A percentile compares a stretch with the other conserved stretches of the same genome.
phyloP scores from a whole-genome alignment of 495 filamentous ascomycete species.

The Xylaria flabelliformis region DNA sequence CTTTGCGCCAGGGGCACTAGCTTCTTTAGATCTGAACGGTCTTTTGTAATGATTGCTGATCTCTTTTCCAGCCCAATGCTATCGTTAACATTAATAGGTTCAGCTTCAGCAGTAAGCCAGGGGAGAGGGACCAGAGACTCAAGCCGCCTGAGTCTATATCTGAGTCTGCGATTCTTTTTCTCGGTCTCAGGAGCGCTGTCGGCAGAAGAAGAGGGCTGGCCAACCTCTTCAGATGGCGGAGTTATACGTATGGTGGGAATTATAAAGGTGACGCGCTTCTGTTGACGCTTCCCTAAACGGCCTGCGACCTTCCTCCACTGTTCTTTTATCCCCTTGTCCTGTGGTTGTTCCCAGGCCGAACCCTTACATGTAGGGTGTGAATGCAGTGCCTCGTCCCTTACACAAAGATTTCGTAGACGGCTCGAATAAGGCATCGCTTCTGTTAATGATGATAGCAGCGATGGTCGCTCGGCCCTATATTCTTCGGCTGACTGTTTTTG shows the following conservation, averaged over 20 bases:
- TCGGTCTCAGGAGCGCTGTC: neutral
- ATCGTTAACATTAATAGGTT: slow-evolving; percentile 27
- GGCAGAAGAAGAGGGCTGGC: neutral
- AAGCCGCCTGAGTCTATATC: neutral
- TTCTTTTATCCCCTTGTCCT: neutral
- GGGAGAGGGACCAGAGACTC: slow-evolving; percentile 22
- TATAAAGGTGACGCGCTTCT: neutral
- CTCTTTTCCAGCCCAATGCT: slow-evolving; percentile 1
- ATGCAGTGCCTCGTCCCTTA: slow-evolving; percentile 6
- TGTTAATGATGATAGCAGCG: neutral
- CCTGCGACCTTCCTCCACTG: neutral
- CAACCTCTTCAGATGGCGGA: neutral
- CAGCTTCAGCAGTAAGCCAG: slow-evolving; percentile 29
- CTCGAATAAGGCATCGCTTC: neutral
- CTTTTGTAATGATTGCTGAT: slow-evolving; percentile 29
- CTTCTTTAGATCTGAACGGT: slow-evolving; percentile 27
- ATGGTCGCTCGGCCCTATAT: neutral
- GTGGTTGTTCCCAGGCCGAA: neutral
- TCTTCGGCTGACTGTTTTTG: neutral
- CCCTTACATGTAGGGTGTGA: neutral
- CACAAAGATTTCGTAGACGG: slow-evolving; percentile 10
- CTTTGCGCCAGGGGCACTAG: slow-evolving; percentile 31
- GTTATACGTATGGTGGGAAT: slow-evolving; percentile 7
- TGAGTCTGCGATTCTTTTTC: slow-evolving; percentile 23
- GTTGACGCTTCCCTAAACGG: neutral